Conservation (phyloP, 768 basidiomycete species). For the Agaricus blazei region DNA sequence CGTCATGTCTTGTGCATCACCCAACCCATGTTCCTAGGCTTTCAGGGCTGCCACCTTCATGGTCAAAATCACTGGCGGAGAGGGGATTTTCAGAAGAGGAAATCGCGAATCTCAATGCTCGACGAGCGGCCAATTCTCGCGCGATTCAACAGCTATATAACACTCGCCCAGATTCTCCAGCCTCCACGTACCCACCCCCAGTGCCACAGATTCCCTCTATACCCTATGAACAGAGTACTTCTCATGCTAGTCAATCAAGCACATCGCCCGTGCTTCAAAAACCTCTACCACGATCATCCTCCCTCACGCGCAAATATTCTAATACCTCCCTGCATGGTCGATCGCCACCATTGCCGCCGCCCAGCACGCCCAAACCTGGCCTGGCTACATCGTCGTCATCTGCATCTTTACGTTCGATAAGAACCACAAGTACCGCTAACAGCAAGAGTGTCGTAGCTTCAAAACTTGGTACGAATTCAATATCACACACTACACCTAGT, state of each 20-base stretch:
- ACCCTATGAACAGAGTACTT: not conserved
- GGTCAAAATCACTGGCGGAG: constrained; percentile 55
- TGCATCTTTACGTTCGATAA: constrained; percentile 15
- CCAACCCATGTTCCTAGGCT: constrained; percentile 31
- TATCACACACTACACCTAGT: constrained; percentile 13
- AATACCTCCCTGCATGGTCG: constrained; percentile 21
- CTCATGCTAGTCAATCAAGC: constrained; percentile 8
- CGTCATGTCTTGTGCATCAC: constrained; percentile 1
- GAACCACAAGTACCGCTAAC: constrained; percentile 12
- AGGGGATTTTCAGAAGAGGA: constrained; percentile 68
- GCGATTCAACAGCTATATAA: constrained; percentile 30
- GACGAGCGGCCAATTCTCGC: constrained; percentile 28
- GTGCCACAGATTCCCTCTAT: not conserved
- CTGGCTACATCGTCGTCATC: constrained; percentile 16
- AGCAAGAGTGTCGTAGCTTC: constrained; percentile 7
- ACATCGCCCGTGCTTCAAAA: constrained; percentile 17
- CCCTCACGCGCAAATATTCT: constrained; percentile 28
- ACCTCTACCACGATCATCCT: constrained; percentile 30
- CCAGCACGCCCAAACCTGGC: constrained; percentile 9
- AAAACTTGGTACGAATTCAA: constrained; percentile 9
- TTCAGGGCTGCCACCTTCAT: constrained; percentile 67
- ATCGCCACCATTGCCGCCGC: constrained; percentile 2
- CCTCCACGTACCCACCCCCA: not conserved
- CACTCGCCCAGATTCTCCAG: constrained; percentile 31
- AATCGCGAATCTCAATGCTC: constrained; percentile 52